These are phyloP conservation scores for Podaxis sp. DNA, from an alignment of 768 basidiomycete species.

Conservation along the genomic window DNA sequence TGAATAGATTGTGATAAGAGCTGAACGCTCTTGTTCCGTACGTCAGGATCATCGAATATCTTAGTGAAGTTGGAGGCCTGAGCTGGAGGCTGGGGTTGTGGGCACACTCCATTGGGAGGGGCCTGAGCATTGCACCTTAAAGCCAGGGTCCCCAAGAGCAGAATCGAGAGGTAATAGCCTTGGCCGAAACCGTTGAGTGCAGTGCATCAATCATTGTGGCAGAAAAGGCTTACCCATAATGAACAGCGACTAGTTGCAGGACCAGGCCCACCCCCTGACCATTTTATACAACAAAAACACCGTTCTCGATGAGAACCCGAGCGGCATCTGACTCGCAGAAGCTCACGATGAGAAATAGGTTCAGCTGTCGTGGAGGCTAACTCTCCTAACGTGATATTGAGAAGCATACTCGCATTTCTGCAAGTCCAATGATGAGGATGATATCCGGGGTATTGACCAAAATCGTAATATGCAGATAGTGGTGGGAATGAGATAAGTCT, in stretches of 20 bases:
- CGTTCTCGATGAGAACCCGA: not conserved
- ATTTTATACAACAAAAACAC: not conserved
- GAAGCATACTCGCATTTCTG: not conserved
- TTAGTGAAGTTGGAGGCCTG: constrained; percentile 21
- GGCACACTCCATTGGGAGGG: constrained; percentile 14
- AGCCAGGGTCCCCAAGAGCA: not conserved
- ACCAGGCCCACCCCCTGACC: not conserved
- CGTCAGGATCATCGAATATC: constrained; percentile 22
- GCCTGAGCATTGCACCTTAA: not conserved
- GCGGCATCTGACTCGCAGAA: not conserved
- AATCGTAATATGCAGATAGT: not conserved
- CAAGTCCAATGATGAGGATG: not conserved
- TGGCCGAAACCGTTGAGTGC: not conserved
- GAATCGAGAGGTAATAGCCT: not conserved
- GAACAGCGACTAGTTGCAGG: not conserved
- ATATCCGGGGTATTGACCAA: not conserved
- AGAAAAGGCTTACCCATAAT: not conserved
- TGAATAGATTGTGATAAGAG: constrained; percentile 25
- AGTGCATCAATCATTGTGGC: not conserved
- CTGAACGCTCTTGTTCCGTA: constrained; percentile 21
- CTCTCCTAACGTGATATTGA: not conserved
- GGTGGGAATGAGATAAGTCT: not conserved
- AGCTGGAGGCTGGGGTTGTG: constrained; percentile 22
- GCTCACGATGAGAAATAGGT: not conserved
- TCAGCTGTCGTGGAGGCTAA: not conserved